Evolutionary conservation across 257 asterid species (phyloP).

Genomic region (Echites panduratus): DNA sequence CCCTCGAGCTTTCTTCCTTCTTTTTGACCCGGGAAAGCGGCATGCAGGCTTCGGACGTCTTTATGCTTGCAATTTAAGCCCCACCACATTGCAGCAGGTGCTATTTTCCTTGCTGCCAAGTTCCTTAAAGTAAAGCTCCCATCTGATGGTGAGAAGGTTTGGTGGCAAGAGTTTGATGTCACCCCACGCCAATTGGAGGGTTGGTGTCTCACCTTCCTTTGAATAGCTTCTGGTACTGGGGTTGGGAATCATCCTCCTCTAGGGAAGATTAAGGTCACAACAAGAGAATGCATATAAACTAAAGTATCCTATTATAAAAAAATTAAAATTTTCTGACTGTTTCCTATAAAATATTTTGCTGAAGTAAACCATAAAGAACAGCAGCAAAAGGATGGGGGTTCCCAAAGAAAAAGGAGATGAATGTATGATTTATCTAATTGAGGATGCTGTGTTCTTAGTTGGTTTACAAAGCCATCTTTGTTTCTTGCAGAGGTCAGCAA

Average conservation of each 20-base stretch:
- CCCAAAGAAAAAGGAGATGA: background rate
- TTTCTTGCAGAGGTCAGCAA: constrained; percentile 91
- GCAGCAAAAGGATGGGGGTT: background rate
- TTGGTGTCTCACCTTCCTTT: constrained; percentile 48
- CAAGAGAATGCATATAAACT: background rate
- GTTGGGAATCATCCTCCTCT: background rate
- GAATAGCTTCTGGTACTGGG: constrained; percentile 28
- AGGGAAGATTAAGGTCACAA: background rate
- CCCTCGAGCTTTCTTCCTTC: constrained; percentile 24
- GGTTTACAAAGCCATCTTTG: background rate
- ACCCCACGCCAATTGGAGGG: constrained; percentile 99
- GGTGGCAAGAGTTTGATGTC: constrained; percentile 99
- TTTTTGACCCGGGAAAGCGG: constrained; percentile 26
- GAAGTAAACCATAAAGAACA: background rate
- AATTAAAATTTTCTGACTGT: too few species aligned
- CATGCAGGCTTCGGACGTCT: constrained; percentile 67
- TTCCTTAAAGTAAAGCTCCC: constrained; percentile 99
- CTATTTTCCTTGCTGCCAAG: constrained; percentile 99
- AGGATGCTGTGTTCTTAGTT: background rate
- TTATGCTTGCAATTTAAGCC: constrained; percentile 99
- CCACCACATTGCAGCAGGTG: constrained; percentile 99
- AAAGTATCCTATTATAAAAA: background rate
- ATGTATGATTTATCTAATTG: background rate
- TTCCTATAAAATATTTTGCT: background rate
- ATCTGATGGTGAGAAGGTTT: constrained; percentile 84